Base-by-base conservation (phyloP, 2,329 filamentous ascomycete genomes). In the Exophiala phaeomuriformis region DNA sequence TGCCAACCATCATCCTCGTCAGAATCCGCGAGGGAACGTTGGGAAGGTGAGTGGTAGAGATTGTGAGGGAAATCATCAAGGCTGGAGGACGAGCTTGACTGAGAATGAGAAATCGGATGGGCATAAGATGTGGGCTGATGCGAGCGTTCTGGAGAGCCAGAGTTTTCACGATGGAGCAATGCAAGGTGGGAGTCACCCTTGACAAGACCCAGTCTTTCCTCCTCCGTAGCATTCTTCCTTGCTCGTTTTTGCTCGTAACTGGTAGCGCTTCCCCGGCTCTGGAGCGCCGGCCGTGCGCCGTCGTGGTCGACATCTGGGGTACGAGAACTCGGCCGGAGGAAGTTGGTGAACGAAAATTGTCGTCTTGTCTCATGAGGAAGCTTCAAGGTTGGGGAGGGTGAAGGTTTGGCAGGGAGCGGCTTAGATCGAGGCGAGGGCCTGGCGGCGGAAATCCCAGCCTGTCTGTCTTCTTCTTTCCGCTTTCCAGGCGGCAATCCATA, bases 281-380 rank as follows among this genome's bases (percentile, higher is more conserved):
- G 54, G 7, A 63, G 45, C 19, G 33, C 46, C 43, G 47, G 39
- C 48, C 63, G 56, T 33, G 61, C 56, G 8, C 51, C 28, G 5
- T 56, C 52, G 3, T 51, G 53, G 30, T 55, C 47, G 9, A 51
- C 56, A 43, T 62, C 57, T 10, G 58, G 59, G 19, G 59, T 61
- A 53, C 67, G 66, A 56, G 65, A 62, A 46, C 64, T 60, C 63
- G 83, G 78, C 56, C 75, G 74, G 69, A 96, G 93, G 49, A 95
- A 82, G 61, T 86, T 89, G 60, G 90, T 85, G 75, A 97, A 97
- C 12, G 88, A 94, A 71, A 97, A 98, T 66, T 95, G 88, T 56
- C 91, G 80, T 60, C 75, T 80, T 7, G 85, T 81, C 47, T 58
- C 56, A 9, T 53, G 63, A 27, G 46, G 55, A 30, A 37, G 56